Percentiles rank a stretch among this genome's conserved stretches.
Conservation (phyloP, 1,284 basidiomycete species). For the Cutaneotrichosporon cavernicola region DNA sequence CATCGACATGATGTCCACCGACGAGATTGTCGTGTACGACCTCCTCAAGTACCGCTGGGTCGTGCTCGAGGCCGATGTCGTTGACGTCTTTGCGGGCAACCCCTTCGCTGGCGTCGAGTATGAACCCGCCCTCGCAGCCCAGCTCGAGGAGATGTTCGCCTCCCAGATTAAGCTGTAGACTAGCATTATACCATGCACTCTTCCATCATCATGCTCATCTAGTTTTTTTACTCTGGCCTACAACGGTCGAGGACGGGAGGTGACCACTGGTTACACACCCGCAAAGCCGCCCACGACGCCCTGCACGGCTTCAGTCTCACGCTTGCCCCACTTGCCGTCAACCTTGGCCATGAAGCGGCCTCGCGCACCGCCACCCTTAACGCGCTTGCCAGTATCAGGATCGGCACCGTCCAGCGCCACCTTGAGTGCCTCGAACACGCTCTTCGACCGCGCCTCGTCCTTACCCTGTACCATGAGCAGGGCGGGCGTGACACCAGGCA, state of each 20-base stretch:
- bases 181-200: slow-evolving; percentile 4
- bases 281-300: slow-evolving; percentile 22
- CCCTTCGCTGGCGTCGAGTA: slow-evolving; percentile 3
- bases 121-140: background rate
- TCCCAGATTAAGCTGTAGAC: slow-evolving; percentile 3
- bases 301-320: slow-evolving; percentile 32
- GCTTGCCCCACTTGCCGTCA: slow-evolving; percentile 46
- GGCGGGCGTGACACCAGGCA: slow-evolving; percentile 33
- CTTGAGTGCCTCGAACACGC: slow-evolving; percentile 61
- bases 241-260: slow-evolving; percentile 36
- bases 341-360: slow-evolving; percentile 53
- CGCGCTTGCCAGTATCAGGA: slow-evolving; percentile 23
- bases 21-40: slow-evolving; percentile 73
- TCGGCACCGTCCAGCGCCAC: slow-evolving; percentile 57
- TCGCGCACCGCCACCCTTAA: slow-evolving; percentile 54
- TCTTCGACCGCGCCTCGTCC: slow-evolving; percentile 63
- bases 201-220: slow-evolving; percentile 3
- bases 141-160: slow-evolving; percentile 2
- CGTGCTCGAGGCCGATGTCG: slow-evolving; percentile 42
- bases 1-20: slow-evolving; percentile 62
- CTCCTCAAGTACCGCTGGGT: slow-evolving; percentile 65
- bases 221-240: slow-evolving; percentile 16
- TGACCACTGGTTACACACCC: background rate
- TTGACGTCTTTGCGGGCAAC: slow-evolving; percentile 52
- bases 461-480: slow-evolving; percentile 64